Base-by-base conservation (phyloP, 2,329 filamentous ascomycete species). In the Trichoderma endophyticum region DNA sequence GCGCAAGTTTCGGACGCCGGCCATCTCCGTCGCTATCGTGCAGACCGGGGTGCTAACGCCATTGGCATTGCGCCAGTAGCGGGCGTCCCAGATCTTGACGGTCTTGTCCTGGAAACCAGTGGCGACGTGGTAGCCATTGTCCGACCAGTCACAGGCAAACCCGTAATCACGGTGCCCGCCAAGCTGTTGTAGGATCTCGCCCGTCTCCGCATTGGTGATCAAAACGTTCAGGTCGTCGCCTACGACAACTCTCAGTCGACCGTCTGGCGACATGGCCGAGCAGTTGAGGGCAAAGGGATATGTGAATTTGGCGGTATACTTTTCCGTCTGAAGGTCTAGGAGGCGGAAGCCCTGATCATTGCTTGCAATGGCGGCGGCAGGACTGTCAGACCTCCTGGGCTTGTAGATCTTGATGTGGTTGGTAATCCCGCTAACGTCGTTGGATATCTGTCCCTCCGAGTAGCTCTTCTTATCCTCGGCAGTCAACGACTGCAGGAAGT, bases 101-200 rank as follows among this genome's bases (percentile, higher is more conserved):
- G 86, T 87, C 78, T 87, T 91, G 79, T 95, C 93, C 80, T 95
- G 92, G 73, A 91, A 91, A 26, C 90, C 92, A 0, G 93, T 95
- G 14, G 93, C 93, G 24, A 95, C 86, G 14, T 90, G 91, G 82
- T 90, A 90, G 36, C 92, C 92, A 78, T 95, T 91, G 68, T 92
- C 89, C 21, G 92, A 91, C 93, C 93, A 95, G 75, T 91, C 92
- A 77, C 91, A 94, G 2, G 92, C 89, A 77, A 95, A 95, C 2
- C 90, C 91, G 75, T 87, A 92, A 77, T 94, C 92, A 15, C 84
- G 84, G 77, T 94, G 92, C 2, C 91, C 90, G 4, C 83, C 80
- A 2, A 95, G 86, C 30, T 83, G 81, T 75, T 91, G 85, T 74
- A 87, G 85, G 70, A 83, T 84, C 72, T 86, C 82, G 15, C 91